Evolutionary conservation across 148 eudicot genomes (phyloP), one percentile per base, ranked within the genome.

Genomic region (Rhododendron kiyosumense): DNA sequence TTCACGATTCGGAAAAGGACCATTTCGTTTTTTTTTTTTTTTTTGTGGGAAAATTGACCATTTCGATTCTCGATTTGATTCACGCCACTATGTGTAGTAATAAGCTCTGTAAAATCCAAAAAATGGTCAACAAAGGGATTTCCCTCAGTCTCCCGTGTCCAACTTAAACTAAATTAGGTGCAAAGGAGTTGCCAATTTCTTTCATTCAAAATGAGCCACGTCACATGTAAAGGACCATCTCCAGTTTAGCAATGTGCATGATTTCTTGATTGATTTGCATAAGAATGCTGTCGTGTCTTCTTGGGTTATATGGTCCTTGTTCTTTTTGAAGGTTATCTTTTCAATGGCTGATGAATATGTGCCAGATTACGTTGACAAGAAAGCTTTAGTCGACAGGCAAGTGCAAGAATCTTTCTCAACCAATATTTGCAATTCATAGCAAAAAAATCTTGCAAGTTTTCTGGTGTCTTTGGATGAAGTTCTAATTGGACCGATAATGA

Each of bases 291-390:
- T 32, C 32, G 24, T 86, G 15, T 41, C 57, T 71, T 32, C 41
- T 26, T 45, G 69, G 63, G 4, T 74, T 24, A 15, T 0, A 52
- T 36, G 30, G 30, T 34, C 49, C 77, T 30, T 83, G 41, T 22
- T 30, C 30, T 10, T 51, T 81, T 34, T 91, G 87, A 91, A 96
- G 99, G 94, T 95, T 49, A 92, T 96, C 46, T 96, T 89, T 89
- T 96, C 99, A 78, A 95, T 96, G 99, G 94, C 83, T 73, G 97
- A 96, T 54, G 99, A 96, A 86, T 91, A 93, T 83, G 93, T 95
- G 82, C 99, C 99, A 67, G 94, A 92, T 57, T 94, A 95, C 61
- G 97, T 96, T 59, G 96, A 95, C 94, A 96, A 95, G 93, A 94
- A 92, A 87, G 94, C 94, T 65, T 85, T 95, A 74, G 96, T 93